These are phyloP conservation scores for Epichloe gansuensis DNA, from an alignment of 2,329 filamentous ascomycete genomes.

Conservation along the genomic window DNA sequence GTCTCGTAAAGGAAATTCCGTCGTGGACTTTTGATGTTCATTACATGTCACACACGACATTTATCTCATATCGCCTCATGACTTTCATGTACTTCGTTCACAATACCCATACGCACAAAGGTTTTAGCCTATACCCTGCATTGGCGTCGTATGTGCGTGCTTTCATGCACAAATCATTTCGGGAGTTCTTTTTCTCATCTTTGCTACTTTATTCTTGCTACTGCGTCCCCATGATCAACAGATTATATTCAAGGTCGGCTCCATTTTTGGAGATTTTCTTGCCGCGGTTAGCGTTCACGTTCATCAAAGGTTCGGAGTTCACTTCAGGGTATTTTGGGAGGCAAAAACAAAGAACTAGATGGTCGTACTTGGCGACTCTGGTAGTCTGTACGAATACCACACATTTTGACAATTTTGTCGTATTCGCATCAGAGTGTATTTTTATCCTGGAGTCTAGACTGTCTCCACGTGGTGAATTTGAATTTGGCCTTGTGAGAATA, in stretches of 20 bases:
- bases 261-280: not conserved
- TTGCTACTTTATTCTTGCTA: not conserved
- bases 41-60: not conserved
- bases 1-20: slow-evolving; percentile 24
- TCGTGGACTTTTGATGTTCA: not conserved
- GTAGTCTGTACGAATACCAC: not conserved
- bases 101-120: not conserved
- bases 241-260: not conserved
- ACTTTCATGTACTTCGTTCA: not conserved
- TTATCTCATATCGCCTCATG: not conserved
- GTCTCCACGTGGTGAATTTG: too few species aligned
- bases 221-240: not conserved
- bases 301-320: not conserved
- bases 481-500: not conserved
- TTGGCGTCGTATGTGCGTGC: not conserved
- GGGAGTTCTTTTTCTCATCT: not conserved
- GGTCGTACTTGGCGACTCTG: not conserved
- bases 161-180: not conserved
- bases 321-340: too few species aligned
- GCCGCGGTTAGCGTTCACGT: not conserved
- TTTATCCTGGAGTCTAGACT: not conserved
- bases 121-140: not conserved
- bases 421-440: not conserved
- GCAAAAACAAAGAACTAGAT: not conserved
- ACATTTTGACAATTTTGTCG: not conserved